Evolutionary conservation across 495 filamentous ascomycete species (phyloP).

Genomic region (Aspergillus sparsus): DNA sequence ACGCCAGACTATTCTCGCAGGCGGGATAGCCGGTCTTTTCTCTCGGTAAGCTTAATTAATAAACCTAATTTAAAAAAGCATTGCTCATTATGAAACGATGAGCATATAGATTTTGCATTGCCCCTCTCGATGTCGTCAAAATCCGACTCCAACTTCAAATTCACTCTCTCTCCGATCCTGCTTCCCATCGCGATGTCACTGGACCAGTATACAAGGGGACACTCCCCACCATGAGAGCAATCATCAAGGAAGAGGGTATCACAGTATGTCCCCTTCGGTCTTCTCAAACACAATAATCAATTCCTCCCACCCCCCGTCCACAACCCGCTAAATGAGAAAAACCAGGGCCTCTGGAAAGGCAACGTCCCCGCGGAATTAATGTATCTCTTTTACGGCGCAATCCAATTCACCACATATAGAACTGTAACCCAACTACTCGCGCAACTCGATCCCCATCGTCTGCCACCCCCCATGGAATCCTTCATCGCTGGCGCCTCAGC

Average conservation of each 20-base stretch:
- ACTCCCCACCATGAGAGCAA: constrained; percentile 70
- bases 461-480: constrained; percentile 60
- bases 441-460: constrained; percentile 46
- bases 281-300: background rate
- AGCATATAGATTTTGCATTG: constrained; percentile 72
- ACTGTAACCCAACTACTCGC: constrained; percentile 63
- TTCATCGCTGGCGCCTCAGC: constrained; percentile 82
- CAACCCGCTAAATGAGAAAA: background rate
- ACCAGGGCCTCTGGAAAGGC: constrained; percentile 89
- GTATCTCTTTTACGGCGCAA: constrained; percentile 83
- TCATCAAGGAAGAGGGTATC: constrained; percentile 76
- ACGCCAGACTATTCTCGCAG: constrained; percentile 78
- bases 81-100: background rate
- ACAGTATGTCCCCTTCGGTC: constrained; percentile 46
- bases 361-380: constrained; percentile 93
- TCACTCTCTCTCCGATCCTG: constrained; percentile 72
- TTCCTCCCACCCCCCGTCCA: background rate
- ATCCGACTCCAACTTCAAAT: constrained; percentile 92
- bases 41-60: constrained; percentile 59
- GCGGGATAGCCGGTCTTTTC: constrained; percentile 83
- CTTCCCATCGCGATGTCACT: constrained; percentile 49
- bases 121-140: constrained; percentile 93
- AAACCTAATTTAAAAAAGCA: background rate
- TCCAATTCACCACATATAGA: constrained; percentile 92
- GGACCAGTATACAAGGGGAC: constrained; percentile 81